These are phyloP conservation scores for Brasenia schreberi DNA, from an alignment of 164 flowering plant species.

Conservation along the genomic window DNA sequence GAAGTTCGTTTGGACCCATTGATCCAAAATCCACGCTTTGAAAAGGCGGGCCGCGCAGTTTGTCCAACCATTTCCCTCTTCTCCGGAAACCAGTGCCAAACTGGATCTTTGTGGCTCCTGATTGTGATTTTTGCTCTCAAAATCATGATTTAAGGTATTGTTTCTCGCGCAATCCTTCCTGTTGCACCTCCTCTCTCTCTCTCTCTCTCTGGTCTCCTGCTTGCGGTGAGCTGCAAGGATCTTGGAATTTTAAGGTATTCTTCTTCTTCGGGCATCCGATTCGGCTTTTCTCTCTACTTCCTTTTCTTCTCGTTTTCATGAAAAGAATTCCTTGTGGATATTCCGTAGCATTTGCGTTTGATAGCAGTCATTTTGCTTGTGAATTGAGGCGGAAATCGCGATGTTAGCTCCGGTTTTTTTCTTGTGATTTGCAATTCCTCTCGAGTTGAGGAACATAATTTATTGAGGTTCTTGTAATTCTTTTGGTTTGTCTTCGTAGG, in stretches of 20 bases:
- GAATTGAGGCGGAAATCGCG: too few relatives aligned
- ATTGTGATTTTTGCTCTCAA: not conserved
- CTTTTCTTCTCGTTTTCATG: not conserved
- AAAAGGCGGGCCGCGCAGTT: not conserved
- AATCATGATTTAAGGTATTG: not conserved
- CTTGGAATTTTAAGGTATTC: not conserved
- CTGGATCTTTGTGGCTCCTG: not conserved
- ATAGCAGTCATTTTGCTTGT: too few relatives aligned
- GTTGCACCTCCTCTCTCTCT: not conserved
- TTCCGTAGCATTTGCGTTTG: not conserved
- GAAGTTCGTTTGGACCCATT: not conserved
- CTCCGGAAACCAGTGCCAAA: not conserved
- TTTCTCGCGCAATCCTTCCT: not conserved
- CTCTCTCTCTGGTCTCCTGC: not conserved
- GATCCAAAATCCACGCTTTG: not conserved
- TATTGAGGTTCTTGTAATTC: not conserved
- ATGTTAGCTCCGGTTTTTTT: not conserved
- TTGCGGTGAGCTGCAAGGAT: not conserved
- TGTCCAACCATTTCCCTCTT: not conserved
- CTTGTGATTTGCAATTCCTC: not conserved
- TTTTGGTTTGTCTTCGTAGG: not conserved
- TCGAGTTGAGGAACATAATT: not conserved
- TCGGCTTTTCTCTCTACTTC: not conserved
- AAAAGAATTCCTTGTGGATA: too few relatives aligned
- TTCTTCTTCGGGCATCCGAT: not conserved